A percentile compares a stretch with the other conserved stretches of the same genome.
Conservation (phyloP, 139 green algal species). For the Prasinococcaceae sp. region DNA sequence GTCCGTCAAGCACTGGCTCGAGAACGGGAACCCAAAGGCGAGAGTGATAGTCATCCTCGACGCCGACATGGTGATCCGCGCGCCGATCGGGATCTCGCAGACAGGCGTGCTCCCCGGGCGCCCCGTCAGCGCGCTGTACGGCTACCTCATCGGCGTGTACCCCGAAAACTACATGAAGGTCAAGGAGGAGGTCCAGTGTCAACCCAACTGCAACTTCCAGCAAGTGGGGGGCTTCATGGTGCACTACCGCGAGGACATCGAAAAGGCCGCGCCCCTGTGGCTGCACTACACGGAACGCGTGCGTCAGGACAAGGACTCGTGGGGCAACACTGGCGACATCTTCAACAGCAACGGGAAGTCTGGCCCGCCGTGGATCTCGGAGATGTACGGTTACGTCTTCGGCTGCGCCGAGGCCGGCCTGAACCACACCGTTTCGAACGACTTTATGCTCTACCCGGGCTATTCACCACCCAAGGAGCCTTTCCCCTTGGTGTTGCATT, state of each 20-base stretch:
- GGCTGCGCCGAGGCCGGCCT: conserved; percentile 2
- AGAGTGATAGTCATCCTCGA: conserved; percentile 33
- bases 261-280: conserved; percentile 14
- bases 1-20: conserved; percentile 27
- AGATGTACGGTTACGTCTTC: conserved; percentile 17
- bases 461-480: too few relatives aligned
- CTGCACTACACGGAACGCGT: conserved; percentile 18
- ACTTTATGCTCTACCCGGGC: not conserved
- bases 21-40: conserved; percentile 10
- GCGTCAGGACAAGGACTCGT: conserved; percentile 1
- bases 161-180: conserved; percentile 18
- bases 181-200: conserved; percentile 7
- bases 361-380: conserved; percentile 4
- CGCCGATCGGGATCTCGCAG: conserved; percentile 3
- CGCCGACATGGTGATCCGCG: conserved; percentile 29
- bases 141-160: conserved; percentile 22
- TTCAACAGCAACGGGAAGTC: too few relatives aligned
- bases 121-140: conserved; percentile 26
- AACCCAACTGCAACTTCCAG: not conserved
- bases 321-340: too few relatives aligned
- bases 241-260: conserved; percentile 19
- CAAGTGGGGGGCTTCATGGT: conserved; percentile 25
- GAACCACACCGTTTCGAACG: not conserved
- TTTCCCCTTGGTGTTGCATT: too few relatives aligned
- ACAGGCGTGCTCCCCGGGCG: conserved; percentile 6